Evolutionary conservation across 1,284 basidiomycete genomes (phyloP).

Genomic region (Sporisorium iseilematis-ciliati): DNA sequence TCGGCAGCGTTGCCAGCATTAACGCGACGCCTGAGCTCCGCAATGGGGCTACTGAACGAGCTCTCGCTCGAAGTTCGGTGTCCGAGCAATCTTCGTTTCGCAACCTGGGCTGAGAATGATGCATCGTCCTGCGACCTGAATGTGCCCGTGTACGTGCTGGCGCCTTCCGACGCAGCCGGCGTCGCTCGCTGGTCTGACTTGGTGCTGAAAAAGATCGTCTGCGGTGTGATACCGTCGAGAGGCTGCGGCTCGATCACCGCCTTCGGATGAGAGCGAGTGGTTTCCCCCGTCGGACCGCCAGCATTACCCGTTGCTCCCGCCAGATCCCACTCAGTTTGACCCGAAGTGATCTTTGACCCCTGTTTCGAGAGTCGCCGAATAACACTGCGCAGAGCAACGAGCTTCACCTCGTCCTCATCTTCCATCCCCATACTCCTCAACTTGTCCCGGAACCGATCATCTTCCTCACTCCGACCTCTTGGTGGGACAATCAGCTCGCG

Average conservation of each 20-base stretch:
- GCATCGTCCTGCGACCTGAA: slow-evolving; percentile 54
- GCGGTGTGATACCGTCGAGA: slow-evolving; percentile 85
- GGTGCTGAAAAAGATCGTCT: slow-evolving; percentile 88
- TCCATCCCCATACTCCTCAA: slow-evolving; percentile 86
- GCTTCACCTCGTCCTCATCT: slow-evolving; percentile 80
- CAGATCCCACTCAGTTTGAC: slow-evolving; percentile 28
- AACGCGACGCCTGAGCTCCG: slow-evolving; percentile 52
- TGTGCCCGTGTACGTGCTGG: slow-evolving; percentile 43
- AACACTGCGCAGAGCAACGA: slow-evolving; percentile 87
- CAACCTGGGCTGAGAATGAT: slow-evolving; percentile 54
- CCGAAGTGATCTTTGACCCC: slow-evolving; percentile 30
- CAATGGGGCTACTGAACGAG: slow-evolving; percentile 44
- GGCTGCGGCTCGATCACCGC: slow-evolving; percentile 76
- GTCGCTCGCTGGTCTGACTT: slow-evolving; percentile 26
- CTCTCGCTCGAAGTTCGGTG: slow-evolving; percentile 52
- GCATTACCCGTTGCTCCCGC: background rate
- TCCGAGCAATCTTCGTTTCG: slow-evolving; percentile 51
- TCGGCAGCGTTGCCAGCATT: slow-evolving; percentile 19
- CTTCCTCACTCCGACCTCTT: slow-evolving; percentile 72
- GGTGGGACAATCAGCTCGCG: slow-evolving; percentile 30
- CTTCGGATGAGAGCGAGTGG: slow-evolving; percentile 19
- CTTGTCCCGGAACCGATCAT: slow-evolving; percentile 79
- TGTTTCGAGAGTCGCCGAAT: slow-evolving; percentile 73
- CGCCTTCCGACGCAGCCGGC: slow-evolving; percentile 22
- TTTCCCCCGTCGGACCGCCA: slow-evolving; percentile 2